Evolutionary conservation across 1,284 basidiomycete species (phyloP), one percentile per base, ranked within the genome.

Genomic region (Sporisorium iseilematis-ciliati): DNA sequence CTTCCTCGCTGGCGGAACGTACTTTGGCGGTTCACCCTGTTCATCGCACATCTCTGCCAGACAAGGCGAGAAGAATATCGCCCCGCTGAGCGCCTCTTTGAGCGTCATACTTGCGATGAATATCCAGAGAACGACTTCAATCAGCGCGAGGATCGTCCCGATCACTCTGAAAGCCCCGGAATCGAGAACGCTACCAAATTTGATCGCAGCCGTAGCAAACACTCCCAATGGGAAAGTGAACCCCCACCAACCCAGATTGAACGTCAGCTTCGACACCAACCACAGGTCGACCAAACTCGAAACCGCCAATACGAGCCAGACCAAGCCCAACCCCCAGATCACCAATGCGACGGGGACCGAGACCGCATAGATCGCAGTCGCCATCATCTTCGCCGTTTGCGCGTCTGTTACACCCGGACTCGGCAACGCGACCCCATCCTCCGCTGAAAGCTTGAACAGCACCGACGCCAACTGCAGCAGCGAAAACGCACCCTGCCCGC

Each of bases 401-500:
- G 61, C n/a, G 35, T 68, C 58, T 20, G 65, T 57, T 2, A 45
- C 41, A 25, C 48, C 48, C 12, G 51, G 52, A 14, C 51, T 62
- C 4, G 56, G 33, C 2, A 79, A 51, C 18, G 67, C 51, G 20
- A 57, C 52, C 21, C 66, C 61, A 11, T 68, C 49, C 16, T 48
- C 45, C 3, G 52, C 45, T 12, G 41, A n/a, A 7, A 82, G 31
- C 20, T 74, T 62, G 48, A 57, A 59, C 10, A 80, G 55, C 1
- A 70, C 60, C 3, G 60, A 63, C 2, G 79, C 55, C 49, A 91
- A 87, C 3, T 88, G 75, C 7, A 91, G 85, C 40, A 91, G 84
- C 0, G 89, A 89, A 81, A 88, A 91, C 0, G 89, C 89, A 25
- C 90, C 89, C 76, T 88, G 91, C 7, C 90, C 91, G 54, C 89